phyloP scores from a whole-genome alignment of 768 basidiomycete species.

The Mycena haematopus region DNA sequence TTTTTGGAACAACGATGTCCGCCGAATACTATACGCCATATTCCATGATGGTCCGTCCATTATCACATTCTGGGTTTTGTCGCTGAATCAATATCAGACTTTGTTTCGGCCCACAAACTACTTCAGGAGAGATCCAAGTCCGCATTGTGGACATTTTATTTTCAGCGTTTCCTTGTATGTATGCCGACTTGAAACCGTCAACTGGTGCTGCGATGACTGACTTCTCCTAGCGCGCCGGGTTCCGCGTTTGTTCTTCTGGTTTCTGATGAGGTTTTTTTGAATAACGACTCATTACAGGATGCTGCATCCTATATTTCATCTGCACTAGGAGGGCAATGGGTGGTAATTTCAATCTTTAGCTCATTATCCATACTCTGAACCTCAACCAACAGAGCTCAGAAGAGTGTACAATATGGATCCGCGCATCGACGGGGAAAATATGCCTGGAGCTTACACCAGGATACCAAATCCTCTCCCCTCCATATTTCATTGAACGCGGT shows the following conservation, averaged over 20 bases:
- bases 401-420: not conserved
- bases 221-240: not conserved
- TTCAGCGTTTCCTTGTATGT: not conserved
- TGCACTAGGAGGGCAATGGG: not conserved
- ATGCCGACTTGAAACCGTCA: not conserved
- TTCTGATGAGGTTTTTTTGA: not conserved
- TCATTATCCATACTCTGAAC: not conserved
- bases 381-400: not conserved
- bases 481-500: not conserved
- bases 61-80: not conserved
- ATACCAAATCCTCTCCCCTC: not conserved
- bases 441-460: not conserved
- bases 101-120: not conserved
- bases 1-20: not conserved
- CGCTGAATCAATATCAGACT: not conserved
- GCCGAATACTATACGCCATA: not conserved
- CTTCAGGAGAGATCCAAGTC: not conserved
- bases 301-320: not conserved
- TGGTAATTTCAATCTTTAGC: not conserved
- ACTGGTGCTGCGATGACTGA: not conserved
- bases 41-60: not conserved
- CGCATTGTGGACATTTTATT: not conserved
- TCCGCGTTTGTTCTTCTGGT: not conserved
- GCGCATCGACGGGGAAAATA: not conserved
- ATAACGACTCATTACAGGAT: not conserved